These are phyloP conservation scores for Candida stauntonica DNA, from an alignment of 805 yeast species.

Conservation along the genomic window DNA sequence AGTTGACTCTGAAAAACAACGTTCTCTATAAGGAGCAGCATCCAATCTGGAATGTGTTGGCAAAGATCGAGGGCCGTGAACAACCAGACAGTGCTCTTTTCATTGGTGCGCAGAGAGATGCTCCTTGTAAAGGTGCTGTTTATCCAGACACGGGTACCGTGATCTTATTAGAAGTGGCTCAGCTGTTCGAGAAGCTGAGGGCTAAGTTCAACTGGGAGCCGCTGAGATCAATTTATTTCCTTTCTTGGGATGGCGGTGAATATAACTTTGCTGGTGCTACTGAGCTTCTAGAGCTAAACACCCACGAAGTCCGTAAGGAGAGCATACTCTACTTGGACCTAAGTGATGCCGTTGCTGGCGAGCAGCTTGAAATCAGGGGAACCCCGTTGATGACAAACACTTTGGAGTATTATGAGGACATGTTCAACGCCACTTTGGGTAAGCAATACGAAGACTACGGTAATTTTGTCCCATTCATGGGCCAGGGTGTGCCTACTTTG, in stretches of 20 bases:
- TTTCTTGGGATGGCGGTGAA: slow-evolving; percentile 77
- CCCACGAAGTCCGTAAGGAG: slow-evolving; percentile 50
- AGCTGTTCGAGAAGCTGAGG: slow-evolving; percentile 60
- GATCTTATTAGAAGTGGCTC: slow-evolving; percentile 63
- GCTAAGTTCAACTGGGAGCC: slow-evolving; percentile 76
- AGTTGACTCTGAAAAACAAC: slow-evolving; percentile 21
- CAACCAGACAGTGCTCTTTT: slow-evolving; percentile 68
- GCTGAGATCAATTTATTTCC: slow-evolving; percentile 72
- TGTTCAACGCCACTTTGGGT: slow-evolving; percentile 47
- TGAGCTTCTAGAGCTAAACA: slow-evolving; percentile 61
- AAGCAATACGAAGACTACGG: slow-evolving; percentile 40
- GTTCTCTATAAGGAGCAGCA: slow-evolving; percentile 40
- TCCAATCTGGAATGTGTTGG: slow-evolving; percentile 73
- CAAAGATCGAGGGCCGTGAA: slow-evolving; percentile 74
- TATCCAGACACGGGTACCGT: slow-evolving; percentile 74
- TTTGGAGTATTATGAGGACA: slow-evolving; percentile 30
- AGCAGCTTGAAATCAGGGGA: slow-evolving; percentile 44
- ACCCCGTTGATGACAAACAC: slow-evolving; percentile 22
- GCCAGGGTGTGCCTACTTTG: slow-evolving; percentile 63
- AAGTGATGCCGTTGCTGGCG: slow-evolving; percentile 55
- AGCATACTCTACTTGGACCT: slow-evolving; percentile 72
- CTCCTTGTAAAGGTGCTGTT: slow-evolving; percentile 70
- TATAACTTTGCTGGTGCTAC: slow-evolving; percentile 84
- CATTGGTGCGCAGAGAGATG: slow-evolving; percentile 80
- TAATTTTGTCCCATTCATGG: slow-evolving; percentile 65